Conservation (phyloP, 2,329 filamentous ascomycete species). For the Fusarium sororula region DNA sequence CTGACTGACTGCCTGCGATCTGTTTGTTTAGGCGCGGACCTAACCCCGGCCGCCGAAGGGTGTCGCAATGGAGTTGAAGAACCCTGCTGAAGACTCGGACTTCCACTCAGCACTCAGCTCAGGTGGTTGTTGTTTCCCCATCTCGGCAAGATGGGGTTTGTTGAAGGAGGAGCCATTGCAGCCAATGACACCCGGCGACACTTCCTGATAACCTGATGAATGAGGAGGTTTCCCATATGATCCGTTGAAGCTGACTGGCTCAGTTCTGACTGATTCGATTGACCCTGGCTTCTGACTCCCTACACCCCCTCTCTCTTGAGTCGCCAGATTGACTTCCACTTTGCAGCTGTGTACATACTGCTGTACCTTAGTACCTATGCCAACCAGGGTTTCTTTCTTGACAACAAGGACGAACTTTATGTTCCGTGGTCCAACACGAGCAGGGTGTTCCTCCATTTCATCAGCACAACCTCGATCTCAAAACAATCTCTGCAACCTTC, state of each 20-base stretch:
- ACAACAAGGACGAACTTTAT: constrained; percentile 3
- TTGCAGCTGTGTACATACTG: neutral
- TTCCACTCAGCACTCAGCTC: constrained; percentile 3
- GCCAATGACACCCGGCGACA: constrained; percentile 14
- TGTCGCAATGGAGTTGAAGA: constrained; percentile 14
- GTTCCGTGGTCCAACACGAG: constrained; percentile 8
- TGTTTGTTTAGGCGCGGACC: constrained; percentile 26
- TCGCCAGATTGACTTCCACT: constrained; percentile 33
- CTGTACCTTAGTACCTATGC: neutral
- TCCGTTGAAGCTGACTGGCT: constrained; percentile 12
- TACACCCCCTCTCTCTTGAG: constrained; percentile 15
- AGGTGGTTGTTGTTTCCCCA: constrained; percentile 16
- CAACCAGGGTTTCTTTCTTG: constrained; percentile 8
- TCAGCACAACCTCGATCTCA: constrained; percentile 8
- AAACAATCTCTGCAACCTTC: neutral
- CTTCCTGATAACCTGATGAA: constrained; percentile 13
- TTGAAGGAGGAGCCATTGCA: neutral
- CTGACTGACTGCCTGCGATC: neutral
- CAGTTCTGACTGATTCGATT: neutral
- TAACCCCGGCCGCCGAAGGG: constrained; percentile 20
- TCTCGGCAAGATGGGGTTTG: neutral
- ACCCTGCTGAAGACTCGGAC: constrained; percentile 10
- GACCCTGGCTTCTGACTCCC: neutral
- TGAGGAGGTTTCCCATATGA: constrained; percentile 10
- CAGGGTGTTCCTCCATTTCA: neutral